Evolutionary conservation across 2,329 filamentous ascomycete genomes (phyloP), one percentile per base, ranked within the genome.

Genomic region (Botrytis pseudocinerea): DNA sequence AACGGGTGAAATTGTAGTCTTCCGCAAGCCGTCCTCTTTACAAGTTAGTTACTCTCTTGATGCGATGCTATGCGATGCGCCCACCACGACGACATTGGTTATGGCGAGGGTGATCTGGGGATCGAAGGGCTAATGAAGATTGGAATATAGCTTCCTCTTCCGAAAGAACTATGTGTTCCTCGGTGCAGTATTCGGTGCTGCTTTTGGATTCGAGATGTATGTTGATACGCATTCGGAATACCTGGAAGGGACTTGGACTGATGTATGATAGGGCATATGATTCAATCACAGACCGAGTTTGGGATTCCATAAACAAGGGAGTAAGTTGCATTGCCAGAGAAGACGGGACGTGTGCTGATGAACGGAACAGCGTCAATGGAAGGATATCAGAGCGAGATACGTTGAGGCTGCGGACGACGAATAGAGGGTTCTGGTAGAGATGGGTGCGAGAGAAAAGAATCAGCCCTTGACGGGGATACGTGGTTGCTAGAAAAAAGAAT

Each of bases 341-440:
- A 14, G n/a, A 57, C 25, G 46, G 38, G 51, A 60, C 10, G 46
- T 77, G 78, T 68, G 69, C 82, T 85, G 76, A 84, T 78, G 66
- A 66, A 32, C 63, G 44, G 69, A n/a, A 79, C 82, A 98, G 95
- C 94, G 95, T 82, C 95, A 98, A 97, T 98, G 96, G 96, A 98
- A 98, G 89, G 96, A 99, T 84, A 98, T 99, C 87, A 95, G 97
- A 86, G 86, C 91, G 84, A 91, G 89, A 85, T 99, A 97, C 84
- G 84, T 97, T 80, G 85, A 93, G 85, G 87, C 87, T 74, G 89
- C 86, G 73, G 91, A 92, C 77, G 90, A 91, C 76, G 90, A 81
- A 83, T 79, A 80, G 80, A 61, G 44, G 44, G 61, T 7, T 35
- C 65, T 38, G n/a, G 48, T 25, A 40, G 32, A 57, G 40, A 48